Base-by-base conservation (phyloP, 352 stramenopile species). In the Phytophthora podocarpi region DNA sequence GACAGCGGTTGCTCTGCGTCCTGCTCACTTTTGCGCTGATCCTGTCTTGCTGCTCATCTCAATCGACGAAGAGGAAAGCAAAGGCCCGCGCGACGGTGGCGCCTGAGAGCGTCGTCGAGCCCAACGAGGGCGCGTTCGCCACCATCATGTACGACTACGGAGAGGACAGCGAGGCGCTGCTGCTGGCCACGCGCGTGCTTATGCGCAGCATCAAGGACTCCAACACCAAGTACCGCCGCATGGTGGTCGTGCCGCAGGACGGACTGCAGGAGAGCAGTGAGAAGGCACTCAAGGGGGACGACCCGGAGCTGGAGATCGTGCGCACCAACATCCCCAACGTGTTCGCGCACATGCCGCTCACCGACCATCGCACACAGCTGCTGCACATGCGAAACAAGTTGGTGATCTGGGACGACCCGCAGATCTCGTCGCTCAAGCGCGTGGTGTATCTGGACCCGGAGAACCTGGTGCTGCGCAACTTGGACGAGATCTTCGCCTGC, bases 321-420 rank as follows among this genome's bases (percentile, higher is more conserved):
- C 78, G 53, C 47, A 72, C 74, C 1, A 72, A 78, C 16, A 80
- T 89, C 46, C 76, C 84, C 24, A 93, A 93, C 34, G 82, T 93
- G 12, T 93, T 89, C 49, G 59, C 70, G 36, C 69, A 81, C 59
- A 74, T 77, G 68, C 62, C 65, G 23, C 58, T 91, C 46, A 90
- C 69, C 10, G 79, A 93, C 53, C 66, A 76, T 18, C 75, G 81
- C 30, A 84, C 85, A 35, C 85, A 91, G 58, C 56, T 93, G 53
- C 58, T 91, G 61, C 85, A 93, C 61, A 90, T 91, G 80, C 82
- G 82, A 42, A 93, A 93, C 60, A 93, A 91, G 45, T 63, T 91
- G 28, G 82, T 82, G 43, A 77, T 93, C 32, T 93, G 85, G 85
- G 85, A 93, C 57, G 81, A 93, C 30, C 76, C 84, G 13, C 66